A percentile compares a stretch with the other conserved stretches of the same genome.
These are phyloP conservation scores for Neonectria ditissima DNA, from an alignment of 2,329 filamentous ascomycete species.

Conservation along the genomic window DNA sequence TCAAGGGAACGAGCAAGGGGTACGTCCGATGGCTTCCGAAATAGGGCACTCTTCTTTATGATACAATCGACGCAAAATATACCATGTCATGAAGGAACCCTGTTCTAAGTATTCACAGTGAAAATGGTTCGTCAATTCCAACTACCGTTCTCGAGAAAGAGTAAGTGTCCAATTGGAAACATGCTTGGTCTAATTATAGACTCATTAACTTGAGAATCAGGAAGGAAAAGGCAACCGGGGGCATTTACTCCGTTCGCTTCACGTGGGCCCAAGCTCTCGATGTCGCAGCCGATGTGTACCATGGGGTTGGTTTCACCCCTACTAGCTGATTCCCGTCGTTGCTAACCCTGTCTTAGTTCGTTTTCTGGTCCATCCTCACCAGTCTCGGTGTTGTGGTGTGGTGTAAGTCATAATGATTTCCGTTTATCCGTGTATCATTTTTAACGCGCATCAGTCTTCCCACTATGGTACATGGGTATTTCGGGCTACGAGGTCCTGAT, in stretches of 20 bases:
- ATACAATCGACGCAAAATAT: slow-evolving; percentile 47
- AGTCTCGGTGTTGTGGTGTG: slow-evolving; percentile 90
- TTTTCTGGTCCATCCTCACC: slow-evolving; percentile 96
- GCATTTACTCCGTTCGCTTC: slow-evolving; percentile 78
- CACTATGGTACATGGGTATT: slow-evolving; percentile 98
- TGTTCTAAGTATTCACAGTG: slow-evolving; percentile 62
- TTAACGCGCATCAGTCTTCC: slow-evolving; percentile 75
- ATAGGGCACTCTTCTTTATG: slow-evolving; percentile 63
- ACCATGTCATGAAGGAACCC: slow-evolving; percentile 40
- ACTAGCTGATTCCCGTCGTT: neutral
- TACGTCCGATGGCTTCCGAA: slow-evolving; percentile 97
- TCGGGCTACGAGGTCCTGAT: slow-evolving; percentile 94
- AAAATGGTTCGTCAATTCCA: slow-evolving; percentile 58
- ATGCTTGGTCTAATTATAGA: neutral
- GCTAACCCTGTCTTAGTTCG: slow-evolving; percentile 68
- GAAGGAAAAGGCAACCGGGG: slow-evolving; percentile 79
- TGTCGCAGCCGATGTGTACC: slow-evolving; percentile 88
- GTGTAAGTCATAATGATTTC: slow-evolving; percentile 72
- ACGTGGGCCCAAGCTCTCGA: slow-evolving; percentile 81
- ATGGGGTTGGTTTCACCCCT: slow-evolving; percentile 72
- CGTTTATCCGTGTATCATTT: slow-evolving; percentile 13
- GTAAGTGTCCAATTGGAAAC: slow-evolving; percentile 62
- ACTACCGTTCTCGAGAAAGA: slow-evolving; percentile 75
- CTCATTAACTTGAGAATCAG: slow-evolving; percentile 57
- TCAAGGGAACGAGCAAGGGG: slow-evolving; percentile 94